Evolutionary conservation across 1,139 yeast species (phyloP), one percentile per base, ranked within the genome.

Genomic region (Sugiyamaella grinbergsii): DNA sequence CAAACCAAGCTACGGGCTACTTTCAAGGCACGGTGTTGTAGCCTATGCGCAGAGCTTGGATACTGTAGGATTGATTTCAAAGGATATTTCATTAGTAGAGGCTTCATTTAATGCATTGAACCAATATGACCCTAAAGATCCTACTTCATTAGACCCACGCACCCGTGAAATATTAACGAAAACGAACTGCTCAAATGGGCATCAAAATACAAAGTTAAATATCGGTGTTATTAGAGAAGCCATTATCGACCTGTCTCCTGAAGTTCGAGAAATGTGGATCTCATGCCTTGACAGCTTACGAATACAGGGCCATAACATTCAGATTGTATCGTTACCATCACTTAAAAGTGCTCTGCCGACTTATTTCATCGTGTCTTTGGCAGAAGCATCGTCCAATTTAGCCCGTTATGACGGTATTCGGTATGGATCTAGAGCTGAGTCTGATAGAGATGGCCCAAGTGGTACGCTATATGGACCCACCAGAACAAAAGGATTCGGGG

Each of bases 21-120:
- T 94, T 2, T 90, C 97, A 0, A 73, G 99, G 50, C 83, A 90
- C 83, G 99, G 98, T 1, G 88, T 93, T 10, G 74, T 91, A 3
- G 83, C 97, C 0, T 93, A 90, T 69, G 97, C 98, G 0, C 98
- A 94, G 66, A 84, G 94, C 26, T 73, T 94, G 48, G 99, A 94
- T 65, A 90, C 98, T 0, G 97, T 94, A 7, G 99, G 99, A 0
- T 78, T 94, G 0, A 52, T 91, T 37, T 73, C 90, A 0, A 74
- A 73, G 15, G 72, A 78, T 39, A 58, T 85, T 4, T 69, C 64
- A 0, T 62, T 71, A 0, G 59, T 85, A 1, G 64, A 68, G 39
- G 64, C 67, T 15, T 88, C 84, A 0, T 91, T 77, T 62, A 55
- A 67, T 1, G 73, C 78, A 0, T 62, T 93, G 48, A 83, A 90